Base-by-base conservation (phyloP, 2,329 filamentous ascomycete genomes). In the Fusarium brachygibbosum region DNA sequence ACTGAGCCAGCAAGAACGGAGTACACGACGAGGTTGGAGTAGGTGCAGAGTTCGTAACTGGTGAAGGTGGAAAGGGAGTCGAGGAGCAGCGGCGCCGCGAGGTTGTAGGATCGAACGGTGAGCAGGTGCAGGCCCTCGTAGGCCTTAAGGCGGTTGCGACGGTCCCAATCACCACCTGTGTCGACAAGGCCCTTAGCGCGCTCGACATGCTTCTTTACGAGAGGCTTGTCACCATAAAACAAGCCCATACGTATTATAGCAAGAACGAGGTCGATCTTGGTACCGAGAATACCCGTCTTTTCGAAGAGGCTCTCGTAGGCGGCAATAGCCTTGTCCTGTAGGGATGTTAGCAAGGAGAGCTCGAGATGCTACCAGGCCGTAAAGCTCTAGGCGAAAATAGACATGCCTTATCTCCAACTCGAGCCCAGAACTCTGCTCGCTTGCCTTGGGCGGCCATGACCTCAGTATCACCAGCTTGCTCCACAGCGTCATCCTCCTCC, bases 1-100 rank as follows among this genome's bases (percentile, higher is more conserved):
- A 98, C 91, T 9, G 94, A 97, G 62, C 96, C 96, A 35, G 96
- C 94, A 34, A 99, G 90, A 23, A 98, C 95, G 2, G 96, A 94
- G 83, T 98, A 99, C 59, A 98, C 90, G 52, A 99, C 96, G 25
- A 99, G 88, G 65, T 89, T 92, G 62, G 94, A 97, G 85, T 99
- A 99, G 71, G 91, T 95, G 89, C 96, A 99, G 50, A 99, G 89
- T 82, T 99, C 96, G 83, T 98, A 98, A 80, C 94, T 98, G 67
- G 96, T 99, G 81, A 99, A 99, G 23, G 96, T 99, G 29, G 95
- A 98, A 72, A 99, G 87, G 77, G 93, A 97, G 85, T 99, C 96
- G 76, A 99, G 93, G 51, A 99, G 91, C 13, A 98, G 88, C 40
- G 96, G 95, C 3, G 96, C 96, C 40, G 94, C 94, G 62, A 93